Base-by-base conservation (phyloP, 768 basidiomycete genomes). In the Boletus eberwhitei region DNA sequence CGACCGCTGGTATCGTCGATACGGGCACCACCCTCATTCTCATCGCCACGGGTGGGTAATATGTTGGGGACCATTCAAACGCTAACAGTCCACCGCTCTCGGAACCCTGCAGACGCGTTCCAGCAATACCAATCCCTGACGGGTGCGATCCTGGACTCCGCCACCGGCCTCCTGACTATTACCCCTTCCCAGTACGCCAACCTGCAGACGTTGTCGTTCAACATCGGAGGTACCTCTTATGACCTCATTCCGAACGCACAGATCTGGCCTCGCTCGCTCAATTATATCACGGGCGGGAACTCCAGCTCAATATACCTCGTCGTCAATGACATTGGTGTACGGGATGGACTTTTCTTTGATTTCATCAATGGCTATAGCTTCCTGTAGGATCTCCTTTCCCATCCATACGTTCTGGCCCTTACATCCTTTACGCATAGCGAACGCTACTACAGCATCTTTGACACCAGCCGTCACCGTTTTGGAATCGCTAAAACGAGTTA, bases 401-500 rank as follows among this genome's bases (percentile, higher is more conserved):
- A 24, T 14, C 21, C 13, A 29, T 19, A 12, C 21, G 29, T 39
- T 29, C 13, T 22, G 13, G 8, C 24, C 8, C 48, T 49, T 13
- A 49, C n/a, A 29, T 26, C 17, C n/a, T 32, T 4, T 8, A 11
- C 17, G 13, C 14, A 44, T 19, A 62, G 62, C 5, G 71, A 78
- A 63, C 71, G 77, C 36, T 37, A 37, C 36, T 36, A 17, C 36
- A 36, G 36, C 8, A 36, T 36, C 36, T 36, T 39, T 59, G 74
- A 77, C 56, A 68, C 71, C 34, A 60, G 54, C 8, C 77, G 71
- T 61, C 61, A 48, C 32, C 72, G 58, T 5, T 63, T 79, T 32
- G 78, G 77, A 21, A 65, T 79, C 36, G 78, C 78, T 2, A 71
- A 60, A 40, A 77, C 75, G 1, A 14, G 55, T 1, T 69, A 73